These are phyloP conservation scores for Botrytis aclada DNA, from an alignment of 2,329 filamentous ascomycete species.

Conservation along the genomic window DNA sequence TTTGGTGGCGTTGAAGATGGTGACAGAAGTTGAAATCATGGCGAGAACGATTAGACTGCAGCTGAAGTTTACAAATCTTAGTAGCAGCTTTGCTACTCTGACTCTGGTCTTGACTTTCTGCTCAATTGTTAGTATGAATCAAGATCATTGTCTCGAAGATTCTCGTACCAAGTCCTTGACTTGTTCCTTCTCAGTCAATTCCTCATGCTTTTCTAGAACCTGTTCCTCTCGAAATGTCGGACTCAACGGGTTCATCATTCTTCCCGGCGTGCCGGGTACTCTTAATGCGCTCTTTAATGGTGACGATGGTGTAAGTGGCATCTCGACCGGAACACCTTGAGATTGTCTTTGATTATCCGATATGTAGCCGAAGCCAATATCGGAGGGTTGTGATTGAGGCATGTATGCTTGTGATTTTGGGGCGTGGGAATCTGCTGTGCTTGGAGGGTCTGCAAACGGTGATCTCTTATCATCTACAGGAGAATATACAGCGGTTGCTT, in stretches of 20 bases:
- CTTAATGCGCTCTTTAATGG: conserved; percentile 89
- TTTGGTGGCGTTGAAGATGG: conserved; percentile 89
- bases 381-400: conserved; percentile 69
- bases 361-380: conserved; percentile 93
- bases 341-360: conserved; percentile 52
- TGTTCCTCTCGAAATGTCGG: conserved; percentile 91
- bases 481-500: conserved; percentile 76
- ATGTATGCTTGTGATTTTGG: conserved; percentile 46
- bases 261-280: conserved; percentile 76
- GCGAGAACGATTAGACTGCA: conserved; percentile 92
- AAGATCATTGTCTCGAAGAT: background rate
- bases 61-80: conserved; percentile 95
- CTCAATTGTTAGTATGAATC: conserved; percentile 40
- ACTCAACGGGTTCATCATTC: conserved; percentile 76
- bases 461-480: conserved; percentile 59
- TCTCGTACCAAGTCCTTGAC: conserved; percentile 67
- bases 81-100: conserved; percentile 86
- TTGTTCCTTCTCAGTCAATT: conserved; percentile 79
- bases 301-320: conserved; percentile 68
- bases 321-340: conserved; percentile 45
- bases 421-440: conserved; percentile 36
- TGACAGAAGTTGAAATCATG: conserved; percentile 83
- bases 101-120: conserved; percentile 92
- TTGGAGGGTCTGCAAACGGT: conserved; percentile 59
- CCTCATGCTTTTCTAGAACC: conserved; percentile 79